Conservation (phyloP, 2,329 filamentous ascomycete species). For the Blumeria hordei region DNA sequence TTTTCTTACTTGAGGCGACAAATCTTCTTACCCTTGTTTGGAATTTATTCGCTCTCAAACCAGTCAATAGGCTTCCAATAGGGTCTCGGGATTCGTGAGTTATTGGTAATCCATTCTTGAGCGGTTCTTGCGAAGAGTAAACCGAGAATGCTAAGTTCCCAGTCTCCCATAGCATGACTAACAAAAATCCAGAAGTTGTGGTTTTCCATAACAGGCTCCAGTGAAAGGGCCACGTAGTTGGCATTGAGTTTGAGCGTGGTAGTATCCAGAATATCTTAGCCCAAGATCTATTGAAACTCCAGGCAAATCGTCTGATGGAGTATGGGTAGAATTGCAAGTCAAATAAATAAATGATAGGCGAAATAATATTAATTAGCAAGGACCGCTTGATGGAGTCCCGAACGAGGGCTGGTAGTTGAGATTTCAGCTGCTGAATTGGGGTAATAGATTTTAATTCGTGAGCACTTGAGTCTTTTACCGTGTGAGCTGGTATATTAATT, state of each 20-base stretch:
- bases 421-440: constrained; percentile 17
- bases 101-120: constrained; percentile 67
- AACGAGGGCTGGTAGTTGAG: constrained; percentile 15
- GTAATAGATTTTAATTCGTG: constrained; percentile 16
- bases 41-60: constrained; percentile 62
- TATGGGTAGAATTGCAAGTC: constrained; percentile 35
- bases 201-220: constrained; percentile 30
- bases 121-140: constrained; percentile 57
- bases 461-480: constrained; percentile 12
- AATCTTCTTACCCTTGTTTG: constrained; percentile 34
- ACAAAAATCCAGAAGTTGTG: constrained; percentile 35
- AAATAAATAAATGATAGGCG: constrained; percentile 16
- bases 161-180: constrained; percentile 52
- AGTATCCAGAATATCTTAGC: constrained; percentile 54
- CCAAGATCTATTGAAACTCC: constrained; percentile 45
- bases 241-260: constrained; percentile 43
- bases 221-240: constrained; percentile 30
- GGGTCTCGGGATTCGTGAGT: constrained; percentile 73
- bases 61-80: constrained; percentile 69
- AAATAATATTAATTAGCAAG: constrained; percentile 19
- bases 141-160: constrained; percentile 55
- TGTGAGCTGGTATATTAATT: constrained; percentile 18
- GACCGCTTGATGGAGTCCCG: constrained; percentile 13
- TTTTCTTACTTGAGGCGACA: background rate
- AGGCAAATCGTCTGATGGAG: constrained; percentile 36